Evolutionary conservation across 441 rosid genomes (phyloP).

Genomic region (Erysimum pusillum): DNA sequence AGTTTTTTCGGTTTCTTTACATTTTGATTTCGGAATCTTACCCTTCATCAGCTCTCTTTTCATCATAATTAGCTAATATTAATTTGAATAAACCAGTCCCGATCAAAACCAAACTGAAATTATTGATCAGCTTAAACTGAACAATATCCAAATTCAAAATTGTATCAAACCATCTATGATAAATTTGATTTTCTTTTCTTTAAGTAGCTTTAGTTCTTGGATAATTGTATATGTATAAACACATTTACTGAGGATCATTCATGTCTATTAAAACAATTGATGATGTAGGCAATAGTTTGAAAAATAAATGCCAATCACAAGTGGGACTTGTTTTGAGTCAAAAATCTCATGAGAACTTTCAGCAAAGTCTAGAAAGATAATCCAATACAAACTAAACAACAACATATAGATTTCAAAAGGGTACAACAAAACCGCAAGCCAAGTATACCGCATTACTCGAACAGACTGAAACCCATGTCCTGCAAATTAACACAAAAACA

Average conservation of each 20-base stretch:
- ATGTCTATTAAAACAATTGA: not conserved
- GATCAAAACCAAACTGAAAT: not conserved
- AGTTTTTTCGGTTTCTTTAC: not conserved
- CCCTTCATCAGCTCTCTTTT: not conserved
- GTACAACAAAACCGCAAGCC: constrained; percentile 5
- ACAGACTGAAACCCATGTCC: constrained; percentile 75
- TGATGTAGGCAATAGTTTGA: not conserved
- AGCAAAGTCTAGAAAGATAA: not conserved
- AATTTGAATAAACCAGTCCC: not conserved
- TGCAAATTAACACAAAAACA: constrained; percentile 48
- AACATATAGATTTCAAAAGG: constrained; percentile 10
- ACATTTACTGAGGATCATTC: not conserved
- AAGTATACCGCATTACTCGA: constrained; percentile 31
- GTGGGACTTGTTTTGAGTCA: not conserved
- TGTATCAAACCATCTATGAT: too few relatives aligned
- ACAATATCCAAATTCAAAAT: too few relatives aligned
- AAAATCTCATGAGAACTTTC: constrained; percentile 16
- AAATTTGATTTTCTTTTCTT: too few relatives aligned
- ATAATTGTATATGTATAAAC: not conserved
- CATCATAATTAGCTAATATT: not conserved
- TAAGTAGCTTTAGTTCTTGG: not conserved
- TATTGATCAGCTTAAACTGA: too few relatives aligned
- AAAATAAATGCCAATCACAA: not conserved
- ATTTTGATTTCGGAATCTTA: not conserved
- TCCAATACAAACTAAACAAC: constrained; percentile 34